A percentile compares a stretch with the other conserved stretches of the same genome.
Conservation (phyloP, 306 rosid genomes). For the Senna siamea region DNA sequence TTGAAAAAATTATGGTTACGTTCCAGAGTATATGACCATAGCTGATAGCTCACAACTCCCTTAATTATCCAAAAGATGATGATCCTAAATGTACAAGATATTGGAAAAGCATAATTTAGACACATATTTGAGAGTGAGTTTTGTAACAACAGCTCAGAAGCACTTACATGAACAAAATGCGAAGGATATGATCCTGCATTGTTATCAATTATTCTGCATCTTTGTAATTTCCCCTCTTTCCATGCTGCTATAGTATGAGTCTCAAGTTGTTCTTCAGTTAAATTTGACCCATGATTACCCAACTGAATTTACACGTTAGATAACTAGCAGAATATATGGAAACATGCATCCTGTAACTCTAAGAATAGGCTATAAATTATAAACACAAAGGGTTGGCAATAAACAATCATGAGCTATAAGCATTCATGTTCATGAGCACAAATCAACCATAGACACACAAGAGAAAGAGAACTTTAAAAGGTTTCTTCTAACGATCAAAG, state of each 20-base stretch:
- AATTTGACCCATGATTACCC: conserved; percentile 55
- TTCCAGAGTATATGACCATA: neutral
- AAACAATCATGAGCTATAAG: conserved; percentile 3
- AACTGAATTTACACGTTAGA: conserved; percentile 49
- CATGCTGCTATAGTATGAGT: conserved; percentile 69
- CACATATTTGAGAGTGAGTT: neutral
- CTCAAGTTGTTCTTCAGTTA: conserved; percentile 67
- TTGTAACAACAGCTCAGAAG: conserved; percentile 7
- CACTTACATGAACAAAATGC: conserved; percentile 63
- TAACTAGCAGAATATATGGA: conserved; percentile 8
- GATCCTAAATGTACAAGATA: neutral
- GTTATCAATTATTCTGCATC: conserved; percentile 40
- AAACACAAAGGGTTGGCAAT: conserved; percentile 7
- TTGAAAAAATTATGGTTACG: conserved; percentile 7
- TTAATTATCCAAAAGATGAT: neutral
- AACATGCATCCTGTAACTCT: conserved; percentile 19
- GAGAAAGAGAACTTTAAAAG: neutral
- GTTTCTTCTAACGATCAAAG: conserved; percentile 13
- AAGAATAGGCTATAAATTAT: conserved; percentile 13
- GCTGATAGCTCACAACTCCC: conserved; percentile 1
- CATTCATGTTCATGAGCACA: neutral
- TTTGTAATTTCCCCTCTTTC: conserved; percentile 56
- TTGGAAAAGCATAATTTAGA: conserved; percentile 9
- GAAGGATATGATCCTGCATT: conserved; percentile 39
- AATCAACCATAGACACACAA: conserved; percentile 1